Conservation (phyloP, 768 basidiomycete species). For the Amanita rubescens region DNA sequence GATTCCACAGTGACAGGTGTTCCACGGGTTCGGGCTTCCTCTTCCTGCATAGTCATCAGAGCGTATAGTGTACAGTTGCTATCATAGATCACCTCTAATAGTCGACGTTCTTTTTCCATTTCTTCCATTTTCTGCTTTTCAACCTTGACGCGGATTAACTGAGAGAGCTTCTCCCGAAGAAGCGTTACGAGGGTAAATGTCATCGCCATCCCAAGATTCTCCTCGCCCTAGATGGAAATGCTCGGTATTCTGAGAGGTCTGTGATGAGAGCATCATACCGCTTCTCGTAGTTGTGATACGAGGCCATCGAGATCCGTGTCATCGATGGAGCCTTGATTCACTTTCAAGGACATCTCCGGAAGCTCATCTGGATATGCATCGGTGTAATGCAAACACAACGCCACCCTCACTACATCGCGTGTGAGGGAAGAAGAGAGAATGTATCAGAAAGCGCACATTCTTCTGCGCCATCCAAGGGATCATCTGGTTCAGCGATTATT, state of each 20-base stretch:
- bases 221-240: conserved; percentile 52
- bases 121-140: conserved; percentile 54
- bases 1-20: conserved; percentile 84
- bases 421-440: conserved; percentile 8
- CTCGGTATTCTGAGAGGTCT: conserved; percentile 3
- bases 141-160: conserved; percentile 51
- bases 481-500: conserved; percentile 87
- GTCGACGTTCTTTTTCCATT: conserved; percentile 63
- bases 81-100: conserved; percentile 54
- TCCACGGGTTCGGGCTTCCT: conserved; percentile 81
- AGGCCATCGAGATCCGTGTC: conserved; percentile 49
- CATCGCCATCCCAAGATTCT: conserved; percentile 95
- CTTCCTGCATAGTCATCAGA: conserved; percentile 45
- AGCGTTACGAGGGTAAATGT: conserved; percentile 90
- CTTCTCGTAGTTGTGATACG: conserved; percentile 46
- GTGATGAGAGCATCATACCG: conserved; percentile 34
- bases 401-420: conserved; percentile 55
- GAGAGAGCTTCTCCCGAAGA: conserved; percentile 69
- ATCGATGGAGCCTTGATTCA: conserved; percentile 52
- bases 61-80: not conserved
- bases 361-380: conserved; percentile 79
- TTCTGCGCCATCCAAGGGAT: conserved; percentile 54
- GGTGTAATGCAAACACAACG: conserved; percentile 69
- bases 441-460: conserved; percentile 34
- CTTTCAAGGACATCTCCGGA: conserved; percentile 63